phyloP scores from a whole-genome alignment of 306 rosid species.

The Sicyos baderoa region DNA sequence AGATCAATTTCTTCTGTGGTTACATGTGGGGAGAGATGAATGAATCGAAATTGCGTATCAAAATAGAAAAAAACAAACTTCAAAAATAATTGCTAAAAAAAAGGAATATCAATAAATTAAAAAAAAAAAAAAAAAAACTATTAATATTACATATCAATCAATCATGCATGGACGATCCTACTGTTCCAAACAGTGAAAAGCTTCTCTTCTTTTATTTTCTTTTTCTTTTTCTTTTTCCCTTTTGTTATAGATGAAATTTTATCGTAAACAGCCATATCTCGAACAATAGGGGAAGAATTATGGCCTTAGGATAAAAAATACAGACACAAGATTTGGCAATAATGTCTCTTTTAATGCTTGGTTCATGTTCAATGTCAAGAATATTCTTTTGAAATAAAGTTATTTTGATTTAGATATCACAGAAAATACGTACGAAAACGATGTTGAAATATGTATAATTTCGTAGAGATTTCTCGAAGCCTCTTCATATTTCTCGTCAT shows the following conservation, averaged over 20 bases:
- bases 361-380: conserved; percentile 5
- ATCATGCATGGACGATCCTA: neutral
- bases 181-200: conserved; percentile 8
- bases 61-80: conserved; percentile 8
- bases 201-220: neutral
- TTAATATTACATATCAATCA: neutral
- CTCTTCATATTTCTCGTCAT: neutral
- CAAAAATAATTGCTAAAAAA: neutral
- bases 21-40: neutral
- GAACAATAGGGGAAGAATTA: neutral
- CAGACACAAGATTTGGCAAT: neutral
- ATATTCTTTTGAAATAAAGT: neutral
- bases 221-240: neutral
- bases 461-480: too few species aligned
- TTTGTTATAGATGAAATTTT: neutral
- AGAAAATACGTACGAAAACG: neutral
- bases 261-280: conserved; percentile 8
- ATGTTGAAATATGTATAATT: neutral
- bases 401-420: neutral
- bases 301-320: neutral
- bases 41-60: conserved; percentile 12
- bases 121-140: neutral
- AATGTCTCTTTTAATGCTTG: neutral
- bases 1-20: neutral
- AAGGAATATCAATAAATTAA: neutral